Base-by-base conservation (phyloP, 1,284 basidiomycete species). In the Tilletia setariae region DNA sequence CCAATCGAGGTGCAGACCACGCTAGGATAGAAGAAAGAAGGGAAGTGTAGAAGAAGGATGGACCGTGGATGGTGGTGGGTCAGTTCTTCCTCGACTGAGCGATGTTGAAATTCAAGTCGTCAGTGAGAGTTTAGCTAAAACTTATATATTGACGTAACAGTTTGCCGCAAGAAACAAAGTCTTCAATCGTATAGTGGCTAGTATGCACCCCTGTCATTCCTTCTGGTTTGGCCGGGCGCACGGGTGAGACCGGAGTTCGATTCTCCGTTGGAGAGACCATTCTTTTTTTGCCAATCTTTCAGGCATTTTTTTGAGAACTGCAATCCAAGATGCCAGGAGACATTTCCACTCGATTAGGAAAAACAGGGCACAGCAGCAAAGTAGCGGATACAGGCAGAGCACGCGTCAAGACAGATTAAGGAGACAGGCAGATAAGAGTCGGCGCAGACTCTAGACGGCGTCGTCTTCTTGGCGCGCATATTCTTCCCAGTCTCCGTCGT, bases 111-210 rank as follows among this genome's bases (percentile, higher is more conserved):
- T n/a, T n/a, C n/a, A n/a, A n/a, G n/a, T n/a, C n/a, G n/a, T n/a
- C 11, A 40, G 35, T 40, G 35, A 6, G 35, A 11, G 11, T 40
- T 23, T 49, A 6, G 4, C 16, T 23, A 6, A 16, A 6, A 16
- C 19, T 49, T 49, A 23, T 49, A 49, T 40, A 40, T 11, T 6
- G 11, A 40, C 35, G 35, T 40, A 11, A 11, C n/a, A 40, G 4
- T 40, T 40, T 4, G 35, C 28, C 21, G 2, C 51, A 1, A 23
- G 23, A 53, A 49, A 49, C 4, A 49, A 8, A n/a, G 28, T 59
- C 53, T 59, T 59, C 53, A 59, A 59, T 59, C 53, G 53, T 59
- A 59, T 59, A 59, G 53, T 59, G 53, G 53, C 53, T 59, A 59
- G 53, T 59, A 59, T 59, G 53, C 53, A 25, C 28, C 53, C 53